Percentiles rank a stretch among this genome's conserved stretches.
phyloP scores from a whole-genome alignment of 805 yeast genomes.

The Metschnikowia santaceciliae region DNA sequence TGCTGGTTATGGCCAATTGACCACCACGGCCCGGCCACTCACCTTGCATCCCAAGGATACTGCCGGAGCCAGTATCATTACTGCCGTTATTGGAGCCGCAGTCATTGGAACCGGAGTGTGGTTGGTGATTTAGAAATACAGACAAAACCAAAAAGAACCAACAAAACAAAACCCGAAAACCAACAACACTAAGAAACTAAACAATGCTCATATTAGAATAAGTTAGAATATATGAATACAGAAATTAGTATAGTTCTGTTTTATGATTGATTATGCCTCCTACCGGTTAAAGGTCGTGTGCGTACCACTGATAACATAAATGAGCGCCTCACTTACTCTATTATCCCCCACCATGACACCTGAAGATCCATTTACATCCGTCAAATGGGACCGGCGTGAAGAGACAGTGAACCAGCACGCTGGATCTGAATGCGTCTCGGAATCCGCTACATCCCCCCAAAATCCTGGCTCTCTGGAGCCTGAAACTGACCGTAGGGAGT shows the following conservation, averaged over 20 bases:
- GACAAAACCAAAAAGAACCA: background rate
- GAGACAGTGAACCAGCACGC: background rate
- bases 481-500: background rate
- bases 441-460: background rate
- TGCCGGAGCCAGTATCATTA: conserved; percentile 88
- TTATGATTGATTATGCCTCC: too few species aligned
- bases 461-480: background rate
- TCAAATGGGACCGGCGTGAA: conserved; percentile 54
- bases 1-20: conserved; percentile 26
- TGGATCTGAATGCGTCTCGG: background rate
- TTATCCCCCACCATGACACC: conserved; percentile 6
- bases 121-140: conserved; percentile 11
- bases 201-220: too few species aligned
- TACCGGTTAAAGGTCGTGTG: conserved; percentile 5
- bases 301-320: conserved; percentile 7
- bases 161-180: too few species aligned
- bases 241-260: too few species aligned
- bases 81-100: conserved; percentile 49
- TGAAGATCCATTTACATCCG: conserved; percentile 53
- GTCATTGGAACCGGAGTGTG: conserved; percentile 19
- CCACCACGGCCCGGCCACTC: conserved; percentile 11
- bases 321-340: background rate
- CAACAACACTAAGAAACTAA: too few species aligned
- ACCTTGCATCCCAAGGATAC: conserved; percentile 18
- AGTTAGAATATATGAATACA: too few species aligned